phyloP scores from a whole-genome alignment of 2,329 filamentous ascomycete species.

The Penicillium carneum region DNA sequence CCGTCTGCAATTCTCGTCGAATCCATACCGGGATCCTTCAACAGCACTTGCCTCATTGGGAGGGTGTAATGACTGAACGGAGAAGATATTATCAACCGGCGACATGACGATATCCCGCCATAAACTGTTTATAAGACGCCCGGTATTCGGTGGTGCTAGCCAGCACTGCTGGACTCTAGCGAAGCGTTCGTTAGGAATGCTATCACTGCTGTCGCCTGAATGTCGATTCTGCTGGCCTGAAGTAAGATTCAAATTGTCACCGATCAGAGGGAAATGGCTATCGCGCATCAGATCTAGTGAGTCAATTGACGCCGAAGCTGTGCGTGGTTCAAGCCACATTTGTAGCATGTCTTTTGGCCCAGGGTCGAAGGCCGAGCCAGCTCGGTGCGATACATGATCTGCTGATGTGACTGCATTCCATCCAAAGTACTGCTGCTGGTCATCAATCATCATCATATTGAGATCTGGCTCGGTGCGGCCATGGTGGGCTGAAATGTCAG shows the following conservation, averaged over 20 bases:
- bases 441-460: conserved; percentile 40
- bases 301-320: conserved; percentile 40
- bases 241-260: conserved; percentile 32
- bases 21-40: conserved; percentile 46
- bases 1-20: conserved; percentile 54
- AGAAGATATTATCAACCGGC: conserved; percentile 52
- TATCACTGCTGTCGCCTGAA: conserved; percentile 33
- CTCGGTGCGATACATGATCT: conserved; percentile 35
- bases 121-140: conserved; percentile 52
- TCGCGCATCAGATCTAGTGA: conserved; percentile 42
- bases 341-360: conserved; percentile 46
- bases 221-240: conserved; percentile 37
- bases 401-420: conserved; percentile 41
- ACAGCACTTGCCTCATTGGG: conserved; percentile 31
- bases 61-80: conserved; percentile 34
- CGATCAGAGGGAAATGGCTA: conserved; percentile 34
- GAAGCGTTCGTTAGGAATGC: conserved; percentile 53
- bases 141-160: conserved; percentile 49
- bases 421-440: conserved; percentile 42
- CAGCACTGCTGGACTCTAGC: conserved; percentile 53
- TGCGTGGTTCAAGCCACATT: conserved; percentile 48
- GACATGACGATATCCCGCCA: conserved; percentile 52
- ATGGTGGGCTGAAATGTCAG: conserved; percentile 47
- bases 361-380: conserved; percentile 34
- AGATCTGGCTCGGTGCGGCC: conserved; percentile 40